phyloP scores from a whole-genome alignment of 257 asterid species.

The Forsythia suspensa region DNA sequence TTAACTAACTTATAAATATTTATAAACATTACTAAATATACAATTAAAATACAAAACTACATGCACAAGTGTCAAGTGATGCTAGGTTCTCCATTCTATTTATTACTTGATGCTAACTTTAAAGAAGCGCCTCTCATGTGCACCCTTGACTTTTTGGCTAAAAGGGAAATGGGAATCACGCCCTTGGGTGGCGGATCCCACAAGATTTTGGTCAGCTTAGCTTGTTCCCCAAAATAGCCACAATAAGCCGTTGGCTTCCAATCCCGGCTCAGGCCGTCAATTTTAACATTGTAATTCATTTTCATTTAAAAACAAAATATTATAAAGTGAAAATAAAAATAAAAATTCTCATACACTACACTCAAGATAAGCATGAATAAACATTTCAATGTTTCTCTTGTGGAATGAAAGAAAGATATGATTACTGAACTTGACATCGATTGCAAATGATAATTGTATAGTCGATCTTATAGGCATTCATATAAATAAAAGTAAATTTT shows the following conservation, averaged over 20 bases:
- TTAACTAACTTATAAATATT: no score
- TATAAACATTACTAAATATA: no score
- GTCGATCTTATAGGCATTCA: no score
- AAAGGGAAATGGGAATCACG: conserved; percentile 33
- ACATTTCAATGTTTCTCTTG: no score
- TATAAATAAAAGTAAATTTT: no score
- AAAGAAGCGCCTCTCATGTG: conserved; percentile 28
- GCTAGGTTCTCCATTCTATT: background rate
- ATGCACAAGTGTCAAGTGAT: background rate
- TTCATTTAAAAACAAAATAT: no score
- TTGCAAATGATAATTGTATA: no score
- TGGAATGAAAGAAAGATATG: no score
- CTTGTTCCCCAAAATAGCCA: background rate
- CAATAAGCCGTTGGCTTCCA: background rate
- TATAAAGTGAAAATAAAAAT: background rate
- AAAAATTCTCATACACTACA: background rate
- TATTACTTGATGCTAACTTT: conserved; percentile 8
- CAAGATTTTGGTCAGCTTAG: conserved; percentile 15
- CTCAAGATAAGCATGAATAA: no score
- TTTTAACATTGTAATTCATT: no score
- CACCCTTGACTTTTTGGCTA: conserved; percentile 34
- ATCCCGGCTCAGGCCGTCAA: background rate
- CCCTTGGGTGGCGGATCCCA: conserved; percentile 26
- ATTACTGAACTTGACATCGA: no score
- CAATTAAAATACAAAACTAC: background rate